A percentile compares a stretch with the other conserved stretches of the same genome.
Conservation (phyloP, 208 protist species). For the Angomonas ambiguus region DNA sequence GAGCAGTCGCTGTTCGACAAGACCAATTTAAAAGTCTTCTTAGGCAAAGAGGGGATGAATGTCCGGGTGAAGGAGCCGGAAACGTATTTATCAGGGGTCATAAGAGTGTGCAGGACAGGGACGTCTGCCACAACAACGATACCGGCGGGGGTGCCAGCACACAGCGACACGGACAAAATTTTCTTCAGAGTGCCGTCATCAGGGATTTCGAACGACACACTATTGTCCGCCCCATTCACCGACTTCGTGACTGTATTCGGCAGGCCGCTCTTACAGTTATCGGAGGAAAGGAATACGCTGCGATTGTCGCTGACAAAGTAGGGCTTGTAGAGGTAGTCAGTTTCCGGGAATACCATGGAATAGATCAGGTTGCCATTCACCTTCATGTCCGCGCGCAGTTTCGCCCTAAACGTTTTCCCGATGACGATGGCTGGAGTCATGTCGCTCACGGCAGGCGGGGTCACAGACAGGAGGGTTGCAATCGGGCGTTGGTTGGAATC, state of each 20-base stretch:
- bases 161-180: conserved; percentile 29
- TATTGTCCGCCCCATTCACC: conserved; percentile 10
- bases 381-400: conserved; percentile 17
- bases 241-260: conserved; percentile 13
- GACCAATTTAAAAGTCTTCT: conserved; percentile 36
- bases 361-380: conserved; percentile 28
- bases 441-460: conserved; percentile 27
- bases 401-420: conserved; percentile 33
- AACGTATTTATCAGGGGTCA: conserved; percentile 52
- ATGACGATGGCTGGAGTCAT: conserved; percentile 37
- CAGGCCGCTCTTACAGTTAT: conserved; percentile 22
- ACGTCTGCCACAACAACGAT: conserved; percentile 17
- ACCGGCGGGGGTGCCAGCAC: conserved; percentile 35
- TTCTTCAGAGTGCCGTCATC: too few relatives aligned
- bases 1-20: conserved; percentile 17
- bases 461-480: conserved; percentile 45
- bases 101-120: conserved; percentile 22
- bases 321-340: conserved; percentile 18
- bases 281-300: conserved; percentile 38
- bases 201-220: conserved; percentile 20
- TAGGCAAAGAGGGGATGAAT: conserved; percentile 41
- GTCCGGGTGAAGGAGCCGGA: conserved; percentile 29
- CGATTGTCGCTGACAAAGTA: conserved; percentile 33
- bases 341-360: conserved; percentile 48
- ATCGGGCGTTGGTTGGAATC: conserved; percentile 15